Conservation (phyloP, 2,329 filamentous ascomycete species). For the Clarireedia hainanense region DNA sequence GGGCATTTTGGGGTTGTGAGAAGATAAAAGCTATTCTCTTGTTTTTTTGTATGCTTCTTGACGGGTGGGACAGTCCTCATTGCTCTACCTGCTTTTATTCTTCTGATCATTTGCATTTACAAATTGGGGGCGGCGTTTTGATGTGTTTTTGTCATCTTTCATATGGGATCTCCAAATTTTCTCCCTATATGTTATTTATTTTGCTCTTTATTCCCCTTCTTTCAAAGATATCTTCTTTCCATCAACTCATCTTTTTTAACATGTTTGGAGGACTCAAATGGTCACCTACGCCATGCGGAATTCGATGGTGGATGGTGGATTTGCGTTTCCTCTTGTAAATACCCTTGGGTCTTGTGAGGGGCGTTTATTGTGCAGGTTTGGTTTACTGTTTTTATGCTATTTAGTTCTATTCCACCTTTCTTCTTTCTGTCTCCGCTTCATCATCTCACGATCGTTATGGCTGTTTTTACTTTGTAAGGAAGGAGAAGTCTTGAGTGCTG, state of each 20-base stretch:
- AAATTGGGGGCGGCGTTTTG: neutral
- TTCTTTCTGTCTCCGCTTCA: too few relatives aligned
- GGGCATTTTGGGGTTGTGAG: constrained; percentile 1
- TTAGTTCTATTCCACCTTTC: neutral
- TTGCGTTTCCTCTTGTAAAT: constrained; percentile 9
- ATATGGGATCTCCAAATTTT: neutral
- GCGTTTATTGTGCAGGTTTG: neutral
- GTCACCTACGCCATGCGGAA: neutral
- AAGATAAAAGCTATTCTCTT: constrained; percentile 2
- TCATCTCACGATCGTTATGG: too few relatives aligned
- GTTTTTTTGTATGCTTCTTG: neutral
- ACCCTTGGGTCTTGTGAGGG: constrained; percentile 5
- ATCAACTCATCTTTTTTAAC: neutral
- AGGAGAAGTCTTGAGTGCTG: neutral
- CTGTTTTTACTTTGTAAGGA: neutral
- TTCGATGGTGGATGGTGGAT: constrained; percentile 1
- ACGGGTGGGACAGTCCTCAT: neutral
- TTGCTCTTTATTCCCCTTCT: neutral
- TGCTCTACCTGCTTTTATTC: neutral
- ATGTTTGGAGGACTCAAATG: neutral
- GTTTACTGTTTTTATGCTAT: neutral
- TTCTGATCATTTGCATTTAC: neutral
- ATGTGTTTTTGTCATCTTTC: neutral
- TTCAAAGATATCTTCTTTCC: neutral
- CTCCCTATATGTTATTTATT: neutral